Conservation (phyloP, 805 yeast genomes). For the Candida nonsorbophila region DNA sequence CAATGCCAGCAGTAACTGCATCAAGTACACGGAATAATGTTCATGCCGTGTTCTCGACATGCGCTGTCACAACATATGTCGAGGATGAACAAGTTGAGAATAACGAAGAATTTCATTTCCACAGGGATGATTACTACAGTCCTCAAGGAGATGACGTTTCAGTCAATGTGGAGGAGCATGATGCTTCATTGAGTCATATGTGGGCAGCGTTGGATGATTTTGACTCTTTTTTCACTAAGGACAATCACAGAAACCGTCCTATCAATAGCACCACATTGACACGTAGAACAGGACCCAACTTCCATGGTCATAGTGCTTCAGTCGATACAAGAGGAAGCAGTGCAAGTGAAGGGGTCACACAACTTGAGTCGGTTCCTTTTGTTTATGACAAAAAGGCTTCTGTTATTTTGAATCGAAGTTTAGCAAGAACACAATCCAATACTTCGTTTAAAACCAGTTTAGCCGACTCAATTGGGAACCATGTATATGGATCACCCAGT, state of each 20-base stretch:
- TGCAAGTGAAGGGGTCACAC: conserved; percentile 38
- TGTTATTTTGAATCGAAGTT: conserved; percentile 63
- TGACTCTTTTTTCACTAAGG: conserved; percentile 79
- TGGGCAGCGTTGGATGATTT: conserved; percentile 88
- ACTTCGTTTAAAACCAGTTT: conserved; percentile 72
- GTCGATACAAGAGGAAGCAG: conserved; percentile 54
- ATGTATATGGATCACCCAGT: conserved; percentile 7
- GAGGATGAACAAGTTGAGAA: conserved; percentile 30
- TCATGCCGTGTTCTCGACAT: conserved; percentile 90
- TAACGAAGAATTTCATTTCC: conserved; percentile 46
- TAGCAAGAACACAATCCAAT: conserved; percentile 70
- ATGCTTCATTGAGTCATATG: conserved; percentile 79
- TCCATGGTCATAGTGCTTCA: conserved; percentile 48
- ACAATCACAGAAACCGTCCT: conserved; percentile 9
- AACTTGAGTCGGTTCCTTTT: conserved; percentile 71
- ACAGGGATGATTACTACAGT: conserved; percentile 52
- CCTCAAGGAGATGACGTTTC: conserved; percentile 42
- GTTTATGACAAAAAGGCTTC: conserved; percentile 77
- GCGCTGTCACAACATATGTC: conserved; percentile 42
- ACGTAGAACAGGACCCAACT: conserved; percentile 6
- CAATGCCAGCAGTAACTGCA: conserved; percentile 90
- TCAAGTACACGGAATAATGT: conserved; percentile 87
- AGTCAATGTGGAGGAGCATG: conserved; percentile 52
- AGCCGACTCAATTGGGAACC: conserved; percentile 53
- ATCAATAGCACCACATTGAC: conserved; percentile 1